Evolutionary conservation across 441 rosid species (phyloP).

Genomic region (Erodium chrysanthum): DNA sequence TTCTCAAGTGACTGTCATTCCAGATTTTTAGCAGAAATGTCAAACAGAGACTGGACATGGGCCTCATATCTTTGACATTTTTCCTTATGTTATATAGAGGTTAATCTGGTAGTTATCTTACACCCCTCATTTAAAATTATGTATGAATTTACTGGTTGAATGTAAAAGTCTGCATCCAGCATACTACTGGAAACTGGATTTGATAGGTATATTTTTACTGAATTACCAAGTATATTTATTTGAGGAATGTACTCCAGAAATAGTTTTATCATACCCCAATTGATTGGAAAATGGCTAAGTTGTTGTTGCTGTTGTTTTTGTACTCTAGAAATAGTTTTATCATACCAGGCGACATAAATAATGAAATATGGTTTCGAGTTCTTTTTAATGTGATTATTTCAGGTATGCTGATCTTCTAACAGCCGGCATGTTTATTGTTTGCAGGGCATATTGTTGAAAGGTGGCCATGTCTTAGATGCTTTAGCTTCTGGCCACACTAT

Average conservation of each 20-base stretch:
- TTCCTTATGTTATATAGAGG: too few relatives aligned
- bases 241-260: background rate
- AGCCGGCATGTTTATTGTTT: slow-evolving; percentile 18
- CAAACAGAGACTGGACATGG: background rate
- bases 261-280: background rate
- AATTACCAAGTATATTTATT: background rate
- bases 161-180: background rate
- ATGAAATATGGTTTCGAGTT: background rate
- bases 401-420: slow-evolving; percentile 13
- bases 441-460: slow-evolving; percentile 87
- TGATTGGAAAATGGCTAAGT: too few relatives aligned
- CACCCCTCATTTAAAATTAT: background rate
- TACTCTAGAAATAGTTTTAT: background rate
- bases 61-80: background rate
- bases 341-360: background rate
- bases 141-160: slow-evolving; percentile 1
- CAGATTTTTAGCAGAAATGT: background rate
- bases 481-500: slow-evolving; percentile 72
- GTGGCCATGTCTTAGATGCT: slow-evolving; percentile 85
- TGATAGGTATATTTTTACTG: background rate
- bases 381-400: background rate
- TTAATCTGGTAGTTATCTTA: too few relatives aligned
- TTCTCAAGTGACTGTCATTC: background rate
- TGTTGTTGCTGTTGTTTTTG: too few relatives aligned
- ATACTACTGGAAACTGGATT: background rate